These are phyloP conservation scores for Sporisorium scitamineum DNA, from an alignment of 1,284 basidiomycete species.

Conservation along the genomic window DNA sequence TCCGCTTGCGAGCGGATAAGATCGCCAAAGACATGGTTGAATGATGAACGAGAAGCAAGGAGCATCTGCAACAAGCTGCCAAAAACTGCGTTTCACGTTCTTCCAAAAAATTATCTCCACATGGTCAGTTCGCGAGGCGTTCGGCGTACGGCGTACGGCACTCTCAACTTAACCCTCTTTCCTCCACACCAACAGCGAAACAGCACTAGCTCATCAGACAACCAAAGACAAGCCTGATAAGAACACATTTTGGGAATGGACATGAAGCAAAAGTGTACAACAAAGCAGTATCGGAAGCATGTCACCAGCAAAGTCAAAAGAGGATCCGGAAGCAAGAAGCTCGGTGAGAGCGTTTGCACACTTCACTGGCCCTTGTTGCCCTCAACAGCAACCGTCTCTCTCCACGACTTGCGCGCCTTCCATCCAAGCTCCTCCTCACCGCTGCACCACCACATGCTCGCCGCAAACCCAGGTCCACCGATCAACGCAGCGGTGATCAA, in stretches of 20 bases:
- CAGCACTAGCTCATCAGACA: not conserved
- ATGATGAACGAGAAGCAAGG: not conserved
- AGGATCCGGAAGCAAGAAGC: not conserved
- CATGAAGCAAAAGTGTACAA: not conserved
- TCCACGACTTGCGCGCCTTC: constrained; percentile 55
- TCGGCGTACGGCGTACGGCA: no score
- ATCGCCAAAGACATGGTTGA: not conserved
- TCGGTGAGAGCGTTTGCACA: no score
- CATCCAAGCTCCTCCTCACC: constrained; percentile 57
- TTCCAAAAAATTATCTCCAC: constrained; percentile 6
- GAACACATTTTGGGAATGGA: not conserved
- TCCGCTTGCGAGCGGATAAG: not conserved
- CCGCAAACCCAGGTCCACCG: constrained; percentile 49
- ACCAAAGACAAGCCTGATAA: not conserved
- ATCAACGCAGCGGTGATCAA: constrained; percentile 30
- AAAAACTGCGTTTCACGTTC: constrained; percentile 17
- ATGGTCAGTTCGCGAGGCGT: not conserved
- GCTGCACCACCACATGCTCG: constrained; percentile 57
- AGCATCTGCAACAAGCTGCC: constrained; percentile 14
- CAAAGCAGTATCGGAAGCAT: not conserved
- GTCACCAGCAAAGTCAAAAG: no score
- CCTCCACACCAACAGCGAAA: not conserved
- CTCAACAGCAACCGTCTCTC: constrained; percentile 49
- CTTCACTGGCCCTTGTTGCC: constrained; percentile 52
- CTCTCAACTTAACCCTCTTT: not conserved